Evolutionary conservation across 495 filamentous ascomycete genomes (phyloP).

Genomic region (Aspergillus affinis): DNA sequence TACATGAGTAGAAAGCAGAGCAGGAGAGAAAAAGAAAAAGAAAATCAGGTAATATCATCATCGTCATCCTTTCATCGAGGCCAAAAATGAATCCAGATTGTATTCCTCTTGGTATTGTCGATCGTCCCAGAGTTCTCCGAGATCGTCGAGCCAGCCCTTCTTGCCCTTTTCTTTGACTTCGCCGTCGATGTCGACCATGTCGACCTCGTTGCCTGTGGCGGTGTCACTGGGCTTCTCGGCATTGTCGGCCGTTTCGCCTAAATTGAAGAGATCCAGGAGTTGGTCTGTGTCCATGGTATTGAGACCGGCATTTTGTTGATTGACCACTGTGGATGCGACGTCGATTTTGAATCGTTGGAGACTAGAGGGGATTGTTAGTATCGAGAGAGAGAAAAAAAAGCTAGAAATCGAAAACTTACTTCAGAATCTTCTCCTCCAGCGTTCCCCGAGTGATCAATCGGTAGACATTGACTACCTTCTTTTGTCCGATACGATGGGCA

Average conservation of each 20-base stretch:
- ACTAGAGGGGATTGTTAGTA: conserved; percentile 46
- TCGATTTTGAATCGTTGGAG: conserved; percentile 99
- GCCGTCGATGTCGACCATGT: conserved; percentile 91
- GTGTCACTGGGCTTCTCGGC: conserved; percentile 59
- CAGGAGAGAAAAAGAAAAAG: not conserved
- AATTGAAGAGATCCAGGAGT: conserved; percentile 93
- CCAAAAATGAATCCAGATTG: conserved; percentile 88
- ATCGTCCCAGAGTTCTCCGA: conserved; percentile 96
- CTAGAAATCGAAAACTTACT: conserved; percentile 49
- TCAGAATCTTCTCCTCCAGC: conserved; percentile 97
- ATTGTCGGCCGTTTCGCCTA: conserved; percentile 73
- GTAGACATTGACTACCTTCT: conserved; percentile 99
- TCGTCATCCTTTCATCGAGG: conserved; percentile 69
- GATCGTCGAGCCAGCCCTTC: conserved; percentile 90
- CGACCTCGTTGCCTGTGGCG: conserved; percentile 66
- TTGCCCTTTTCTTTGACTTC: conserved; percentile 93
- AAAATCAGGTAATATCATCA: not conserved
- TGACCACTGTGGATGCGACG: conserved; percentile 95
- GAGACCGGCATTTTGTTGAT: conserved; percentile 96
- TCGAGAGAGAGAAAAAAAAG: not conserved
- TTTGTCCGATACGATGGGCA: conserved; percentile 96
- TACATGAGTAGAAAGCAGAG: not conserved
- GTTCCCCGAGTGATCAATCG: conserved; percentile 93
- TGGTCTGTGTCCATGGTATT: conserved; percentile 97
- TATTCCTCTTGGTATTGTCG: conserved; percentile 96